A percentile compares a stretch with the other conserved stretches of the same genome.
Evolutionary conservation across 129 eudicot species (phyloP).

Genomic region (Chrysanthemum seticuspe): DNA sequence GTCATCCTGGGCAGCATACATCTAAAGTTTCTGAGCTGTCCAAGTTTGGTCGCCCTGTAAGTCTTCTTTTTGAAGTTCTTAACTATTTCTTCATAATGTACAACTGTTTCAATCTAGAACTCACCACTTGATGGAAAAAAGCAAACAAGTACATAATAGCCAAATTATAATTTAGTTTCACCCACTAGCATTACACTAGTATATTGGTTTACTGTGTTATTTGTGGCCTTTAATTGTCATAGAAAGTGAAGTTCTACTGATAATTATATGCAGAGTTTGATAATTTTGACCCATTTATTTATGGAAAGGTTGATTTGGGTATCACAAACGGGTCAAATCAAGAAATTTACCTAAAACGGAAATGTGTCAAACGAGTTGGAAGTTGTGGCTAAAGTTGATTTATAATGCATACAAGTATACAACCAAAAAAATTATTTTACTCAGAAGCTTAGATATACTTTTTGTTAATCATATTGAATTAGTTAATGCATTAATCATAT

Average conservation of each 20-base stretch:
- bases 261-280: not conserved
- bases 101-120: not conserved
- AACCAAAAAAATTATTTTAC: not conserved
- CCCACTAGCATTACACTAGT: too few relatives aligned
- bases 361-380: not conserved
- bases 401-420: not conserved
- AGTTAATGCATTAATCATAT: not conserved
- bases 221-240: too few relatives aligned
- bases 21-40: slow-evolving; percentile 47
- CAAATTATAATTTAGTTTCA: not conserved
- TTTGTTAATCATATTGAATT: not conserved
- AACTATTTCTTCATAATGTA: not conserved
- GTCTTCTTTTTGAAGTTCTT: slow-evolving; percentile 14
- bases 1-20: slow-evolving; percentile 63
- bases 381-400: not conserved
- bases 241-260: too few relatives aligned
- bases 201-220: too few relatives aligned
- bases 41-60: slow-evolving; percentile 62
- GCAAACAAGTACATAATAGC: not conserved
- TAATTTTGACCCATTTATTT: not conserved
- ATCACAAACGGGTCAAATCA: not conserved
- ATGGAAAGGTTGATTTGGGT: not conserved
- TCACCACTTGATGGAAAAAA: slow-evolving; percentile 10
- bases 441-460: too few relatives aligned
- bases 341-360: not conserved